These are phyloP conservation scores for Rhizopogon vinicolor DNA, from an alignment of 768 basidiomycete species.

Conservation along the genomic window DNA sequence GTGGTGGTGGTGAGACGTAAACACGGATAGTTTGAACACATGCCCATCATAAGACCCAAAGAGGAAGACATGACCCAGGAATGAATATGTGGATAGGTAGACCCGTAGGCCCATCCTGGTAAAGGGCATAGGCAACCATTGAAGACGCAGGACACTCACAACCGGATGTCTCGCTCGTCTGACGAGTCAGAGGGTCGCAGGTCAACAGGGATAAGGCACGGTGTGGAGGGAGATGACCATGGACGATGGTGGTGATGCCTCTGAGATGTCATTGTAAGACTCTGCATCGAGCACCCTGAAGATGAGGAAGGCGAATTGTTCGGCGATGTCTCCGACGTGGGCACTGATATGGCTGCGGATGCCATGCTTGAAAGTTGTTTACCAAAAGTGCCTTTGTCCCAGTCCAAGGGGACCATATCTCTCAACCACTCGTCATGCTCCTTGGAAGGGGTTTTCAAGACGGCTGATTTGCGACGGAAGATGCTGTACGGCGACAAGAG, in stretches of 20 bases:
- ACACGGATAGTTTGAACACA: neutral
- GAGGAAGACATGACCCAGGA: neutral
- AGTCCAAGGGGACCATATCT: slow-evolving; percentile 49
- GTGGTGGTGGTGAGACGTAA: neutral
- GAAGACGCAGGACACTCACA: neutral
- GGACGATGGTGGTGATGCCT: slow-evolving; percentile 18
- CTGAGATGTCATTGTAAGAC: slow-evolving; percentile 8
- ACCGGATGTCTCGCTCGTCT: neutral
- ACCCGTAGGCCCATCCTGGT: neutral
- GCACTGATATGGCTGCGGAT: neutral
- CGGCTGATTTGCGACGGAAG: slow-evolving; percentile 35
- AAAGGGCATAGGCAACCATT: too few species aligned
- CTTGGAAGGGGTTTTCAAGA: slow-evolving; percentile 37
- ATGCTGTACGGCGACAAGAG: slow-evolving; percentile 46
- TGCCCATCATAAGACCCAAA: neutral
- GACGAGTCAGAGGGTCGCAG: neutral
- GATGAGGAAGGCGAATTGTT: slow-evolving; percentile 15
- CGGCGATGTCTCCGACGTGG: slow-evolving; percentile 9
- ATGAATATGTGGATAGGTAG: too few species aligned
- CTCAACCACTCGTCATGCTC: slow-evolving; percentile 59
- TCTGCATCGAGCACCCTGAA: slow-evolving; percentile 12
- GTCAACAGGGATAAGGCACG: neutral
- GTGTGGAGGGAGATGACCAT: slow-evolving; percentile 9
- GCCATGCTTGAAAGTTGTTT: neutral
- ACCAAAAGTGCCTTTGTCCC: neutral